Conservation (phyloP, 192 early-diverging fungal species). For the Entomortierella lignicola region DNA sequence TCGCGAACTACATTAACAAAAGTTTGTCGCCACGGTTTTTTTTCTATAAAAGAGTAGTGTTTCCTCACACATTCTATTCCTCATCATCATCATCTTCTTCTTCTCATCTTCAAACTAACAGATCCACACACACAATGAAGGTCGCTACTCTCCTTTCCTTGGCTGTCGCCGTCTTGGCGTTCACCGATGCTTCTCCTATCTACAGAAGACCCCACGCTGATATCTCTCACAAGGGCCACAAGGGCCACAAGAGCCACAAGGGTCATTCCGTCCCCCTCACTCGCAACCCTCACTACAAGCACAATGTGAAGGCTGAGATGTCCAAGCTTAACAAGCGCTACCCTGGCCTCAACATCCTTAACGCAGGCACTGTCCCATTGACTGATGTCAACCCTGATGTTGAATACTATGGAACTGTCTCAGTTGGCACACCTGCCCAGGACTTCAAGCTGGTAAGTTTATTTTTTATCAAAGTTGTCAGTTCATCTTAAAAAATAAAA, state of each 20-base stretch:
- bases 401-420: constrained; percentile 71
- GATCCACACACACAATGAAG: constrained; percentile 10
- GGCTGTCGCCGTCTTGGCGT: constrained; percentile 25
- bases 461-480: not conserved
- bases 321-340: constrained; percentile 28
- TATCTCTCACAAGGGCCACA: too few species aligned
- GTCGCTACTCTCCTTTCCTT: constrained; percentile 28
- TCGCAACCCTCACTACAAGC: constrained; percentile 31
- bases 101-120: not conserved
- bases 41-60: too few species aligned
- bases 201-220: constrained; percentile 2
- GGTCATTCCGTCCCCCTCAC: constrained; percentile 16
- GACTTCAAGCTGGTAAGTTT: constrained; percentile 21
- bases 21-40: too few species aligned
- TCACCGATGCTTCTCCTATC: constrained; percentile 18
- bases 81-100: too few species aligned
- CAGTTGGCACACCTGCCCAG: constrained; percentile 71
- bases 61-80: too few species aligned
- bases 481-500: too few species aligned
- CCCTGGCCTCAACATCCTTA: constrained; percentile 3
- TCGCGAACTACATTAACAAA: too few species aligned
- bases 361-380: constrained; percentile 25
- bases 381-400: constrained; percentile 52
- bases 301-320: constrained; percentile 27
- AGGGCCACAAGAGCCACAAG: constrained; percentile 1